These are phyloP conservation scores for Alternaria arbusti DNA, from an alignment of 2,329 filamentous ascomycete species.

Conservation along the genomic window DNA sequence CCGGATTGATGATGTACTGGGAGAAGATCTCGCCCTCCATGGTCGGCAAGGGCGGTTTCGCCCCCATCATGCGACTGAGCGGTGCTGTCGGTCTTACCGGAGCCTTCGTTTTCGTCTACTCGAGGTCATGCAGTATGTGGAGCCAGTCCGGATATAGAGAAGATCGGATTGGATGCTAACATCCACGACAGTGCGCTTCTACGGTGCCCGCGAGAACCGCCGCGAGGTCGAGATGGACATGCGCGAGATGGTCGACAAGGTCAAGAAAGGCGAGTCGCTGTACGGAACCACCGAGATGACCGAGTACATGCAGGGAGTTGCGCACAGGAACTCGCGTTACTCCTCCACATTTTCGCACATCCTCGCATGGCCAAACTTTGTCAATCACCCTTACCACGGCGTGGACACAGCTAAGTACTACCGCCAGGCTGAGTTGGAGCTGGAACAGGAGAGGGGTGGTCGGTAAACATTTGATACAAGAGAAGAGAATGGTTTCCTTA, in stretches of 20 bases:
- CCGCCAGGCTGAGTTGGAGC: slow-evolving; percentile 88
- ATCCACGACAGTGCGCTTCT: slow-evolving; percentile 77
- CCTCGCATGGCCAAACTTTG: slow-evolving; percentile 97
- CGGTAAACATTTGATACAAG: slow-evolving; percentile 16
- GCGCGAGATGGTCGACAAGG: slow-evolving; percentile 95
- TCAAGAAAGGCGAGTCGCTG: slow-evolving; percentile 87
- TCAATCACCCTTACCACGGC: slow-evolving; percentile 87
- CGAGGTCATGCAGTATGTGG: slow-evolving; percentile 79
- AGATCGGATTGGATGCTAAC: slow-evolving; percentile 4
- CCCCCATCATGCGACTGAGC: slow-evolving; percentile 80
- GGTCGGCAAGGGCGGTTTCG: slow-evolving; percentile 81
- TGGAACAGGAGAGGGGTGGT: slow-evolving; percentile 72
- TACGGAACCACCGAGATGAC: slow-evolving; percentile 82
- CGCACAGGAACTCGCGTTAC: slow-evolving; percentile 91
- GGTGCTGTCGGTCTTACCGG: slow-evolving; percentile 75
- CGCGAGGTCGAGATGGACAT: slow-evolving; percentile 96
- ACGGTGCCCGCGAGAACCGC: slow-evolving; percentile 90
- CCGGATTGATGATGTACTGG: slow-evolving; percentile 76
- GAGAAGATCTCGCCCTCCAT: slow-evolving; percentile 86
- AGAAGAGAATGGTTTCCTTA: slow-evolving; percentile 18
- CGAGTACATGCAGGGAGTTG: slow-evolving; percentile 92
- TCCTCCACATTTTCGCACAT: slow-evolving; percentile 82
- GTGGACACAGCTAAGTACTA: slow-evolving; percentile 99
- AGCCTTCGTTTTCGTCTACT: slow-evolving; percentile 85
- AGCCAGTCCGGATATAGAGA: not conserved